Evolutionary conservation across 2,329 filamentous ascomycete species (phyloP).

Genomic region (Fusarium sp.): DNA sequence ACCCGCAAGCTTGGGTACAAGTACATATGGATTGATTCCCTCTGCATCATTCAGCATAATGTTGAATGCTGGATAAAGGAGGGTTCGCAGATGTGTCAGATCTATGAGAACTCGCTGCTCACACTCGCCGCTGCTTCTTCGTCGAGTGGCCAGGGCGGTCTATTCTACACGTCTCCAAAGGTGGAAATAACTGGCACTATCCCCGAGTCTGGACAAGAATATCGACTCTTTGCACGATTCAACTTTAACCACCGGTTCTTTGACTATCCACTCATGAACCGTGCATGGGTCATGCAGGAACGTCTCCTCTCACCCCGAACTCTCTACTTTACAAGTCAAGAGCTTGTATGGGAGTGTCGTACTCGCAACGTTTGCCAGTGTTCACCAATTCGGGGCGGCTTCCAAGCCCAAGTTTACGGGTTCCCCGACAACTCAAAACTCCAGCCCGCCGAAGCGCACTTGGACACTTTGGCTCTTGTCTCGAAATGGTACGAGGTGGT

Average conservation of each 20-base stretch:
- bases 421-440: conserved; percentile 1
- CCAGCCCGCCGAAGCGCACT: not conserved
- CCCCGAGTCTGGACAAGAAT: not conserved
- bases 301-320: not conserved
- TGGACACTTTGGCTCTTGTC: not conserved
- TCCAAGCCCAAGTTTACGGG: not conserved
- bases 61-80: not conserved
- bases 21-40: not conserved
- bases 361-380: not conserved
- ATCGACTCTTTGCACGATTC: not conserved
- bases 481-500: conserved; percentile 3
- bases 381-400: not conserved
- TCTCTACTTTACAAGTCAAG: not conserved
- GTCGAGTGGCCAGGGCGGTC: not conserved
- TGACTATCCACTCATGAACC: conserved; percentile 1
- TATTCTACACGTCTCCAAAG: not conserved
- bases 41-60: not conserved
- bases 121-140: not conserved
- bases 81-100: not conserved
- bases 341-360: not conserved
- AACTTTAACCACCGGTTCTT: conserved; percentile 3
- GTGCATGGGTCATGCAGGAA: conserved; percentile 1
- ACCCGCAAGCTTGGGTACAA: not conserved
- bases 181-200: not conserved
- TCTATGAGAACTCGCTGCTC: not conserved